A percentile compares a stretch with the other conserved stretches of the same genome.
phyloP scores from a whole-genome alignment of 176 grass and related monocot species.

The Guadua angustifolia region DNA sequence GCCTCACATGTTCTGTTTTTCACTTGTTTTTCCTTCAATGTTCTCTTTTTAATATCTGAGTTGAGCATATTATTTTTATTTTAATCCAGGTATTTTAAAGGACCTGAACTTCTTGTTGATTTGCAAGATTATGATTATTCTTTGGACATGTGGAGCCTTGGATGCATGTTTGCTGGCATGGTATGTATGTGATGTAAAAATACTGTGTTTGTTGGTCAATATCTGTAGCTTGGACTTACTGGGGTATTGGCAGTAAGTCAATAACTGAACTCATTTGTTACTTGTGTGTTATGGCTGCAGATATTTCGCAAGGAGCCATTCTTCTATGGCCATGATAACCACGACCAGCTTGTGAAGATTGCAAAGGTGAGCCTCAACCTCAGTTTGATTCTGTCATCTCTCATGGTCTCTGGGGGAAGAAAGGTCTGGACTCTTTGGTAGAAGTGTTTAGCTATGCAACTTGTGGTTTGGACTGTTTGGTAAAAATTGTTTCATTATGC shows the following conservation, averaged over 20 bases:
- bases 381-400: slow-evolving; percentile 1
- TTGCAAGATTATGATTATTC: slow-evolving; percentile 97
- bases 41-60: slow-evolving; percentile 28
- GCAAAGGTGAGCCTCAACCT: slow-evolving; percentile 60
- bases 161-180: slow-evolving; percentile 99
- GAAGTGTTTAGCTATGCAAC: background rate
- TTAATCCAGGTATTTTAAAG: slow-evolving; percentile 81
- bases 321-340: slow-evolving; percentile 99
- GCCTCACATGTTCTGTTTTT: slow-evolving; percentile 20
- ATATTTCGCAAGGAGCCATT: slow-evolving; percentile 99
- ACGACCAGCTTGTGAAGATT: slow-evolving; percentile 98
- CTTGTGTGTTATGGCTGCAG: slow-evolving; percentile 57
- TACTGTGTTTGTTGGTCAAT: background rate
- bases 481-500: background rate
- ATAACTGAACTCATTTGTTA: slow-evolving; percentile 26
- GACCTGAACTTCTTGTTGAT: slow-evolving; percentile 93
- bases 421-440: background rate
- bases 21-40: background rate
- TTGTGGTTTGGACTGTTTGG: background rate
- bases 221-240: slow-evolving; percentile 14
- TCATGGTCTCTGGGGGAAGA: background rate
- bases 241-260: slow-evolving; percentile 15
- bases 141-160: slow-evolving; percentile 95
- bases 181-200: slow-evolving; percentile 51
- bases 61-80: slow-evolving; percentile 15